phyloP scores from a whole-genome alignment of 148 eudicot species.

The Chenopodium quinoa region DNA sequence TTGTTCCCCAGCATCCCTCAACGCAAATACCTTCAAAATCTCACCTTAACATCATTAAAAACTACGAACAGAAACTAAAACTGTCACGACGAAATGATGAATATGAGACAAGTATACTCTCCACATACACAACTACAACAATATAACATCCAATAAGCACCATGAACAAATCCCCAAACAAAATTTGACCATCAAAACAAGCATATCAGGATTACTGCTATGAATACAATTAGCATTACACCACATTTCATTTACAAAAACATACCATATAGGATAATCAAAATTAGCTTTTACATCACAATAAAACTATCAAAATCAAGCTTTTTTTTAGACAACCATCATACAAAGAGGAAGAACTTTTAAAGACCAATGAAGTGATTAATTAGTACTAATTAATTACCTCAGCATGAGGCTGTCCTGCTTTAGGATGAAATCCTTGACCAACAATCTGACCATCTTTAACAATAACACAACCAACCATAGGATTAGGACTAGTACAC shows the following conservation, averaged over 20 bases:
- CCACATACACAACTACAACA: not conserved
- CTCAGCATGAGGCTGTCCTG: slow-evolving; percentile 99
- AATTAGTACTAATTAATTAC: slow-evolving; percentile 26
- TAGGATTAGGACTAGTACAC: slow-evolving; percentile 91
- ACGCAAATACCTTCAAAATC: slow-evolving; percentile 79
- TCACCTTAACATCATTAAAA: slow-evolving; percentile 20
- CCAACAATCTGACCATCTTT: slow-evolving; percentile 85
- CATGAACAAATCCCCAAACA: not conserved
- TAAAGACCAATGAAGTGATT: too few species aligned
- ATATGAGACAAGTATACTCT: not conserved
- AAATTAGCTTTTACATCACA: not conserved
- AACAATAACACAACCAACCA: slow-evolving; percentile 95
- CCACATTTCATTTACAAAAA: not conserved
- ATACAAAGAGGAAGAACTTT: too few species aligned
- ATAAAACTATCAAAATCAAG: not conserved
- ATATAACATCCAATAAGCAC: slow-evolving; percentile 1
- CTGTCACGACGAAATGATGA: not conserved
- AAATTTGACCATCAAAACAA: not conserved
- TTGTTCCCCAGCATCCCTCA: slow-evolving; percentile 83
- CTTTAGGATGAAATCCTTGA: slow-evolving; percentile 97
- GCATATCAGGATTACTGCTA: not conserved
- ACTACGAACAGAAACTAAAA: not conserved
- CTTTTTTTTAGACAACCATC: not conserved
- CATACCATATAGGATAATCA: not conserved
- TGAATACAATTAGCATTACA: not conserved